A percentile compares a stretch with the other conserved stretches of the same genome.
phyloP scores from a whole-genome alignment of 441 rosid genomes.

The Brassica balearica region DNA sequence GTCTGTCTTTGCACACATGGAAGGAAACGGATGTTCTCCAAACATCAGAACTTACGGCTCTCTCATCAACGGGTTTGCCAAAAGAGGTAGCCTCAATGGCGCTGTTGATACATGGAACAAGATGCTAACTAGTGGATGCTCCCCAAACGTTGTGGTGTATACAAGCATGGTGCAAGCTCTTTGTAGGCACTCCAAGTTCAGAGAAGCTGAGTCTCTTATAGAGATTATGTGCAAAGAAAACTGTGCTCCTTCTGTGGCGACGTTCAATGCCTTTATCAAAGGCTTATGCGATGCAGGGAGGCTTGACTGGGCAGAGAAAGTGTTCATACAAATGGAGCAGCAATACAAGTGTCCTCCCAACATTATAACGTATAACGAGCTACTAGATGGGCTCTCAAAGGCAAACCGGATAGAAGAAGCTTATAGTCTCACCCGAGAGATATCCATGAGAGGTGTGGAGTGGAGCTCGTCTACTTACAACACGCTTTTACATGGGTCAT shows the following conservation, averaged over 20 bases:
- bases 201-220: constrained; percentile 66
- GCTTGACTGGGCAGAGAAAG: constrained; percentile 64
- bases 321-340: constrained; percentile 60
- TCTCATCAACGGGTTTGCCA: constrained; percentile 78
- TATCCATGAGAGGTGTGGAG: constrained; percentile 53
- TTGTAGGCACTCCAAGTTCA: constrained; percentile 67
- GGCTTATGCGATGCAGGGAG: constrained; percentile 71
- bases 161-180: constrained; percentile 85
- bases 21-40: constrained; percentile 55
- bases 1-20: constrained; percentile 63
- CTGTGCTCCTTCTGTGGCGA: constrained; percentile 69
- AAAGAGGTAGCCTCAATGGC: constrained; percentile 59
- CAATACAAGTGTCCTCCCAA: constrained; percentile 62
- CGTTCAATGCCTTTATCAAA: constrained; percentile 67
- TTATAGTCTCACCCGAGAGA: constrained; percentile 54
- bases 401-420: constrained; percentile 56
- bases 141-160: constrained; percentile 77
- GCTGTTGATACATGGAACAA: constrained; percentile 83
- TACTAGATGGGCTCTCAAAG: constrained; percentile 66
- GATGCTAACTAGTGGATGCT: constrained; percentile 71
- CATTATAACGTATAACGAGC: constrained; percentile 70
- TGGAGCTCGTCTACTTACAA: constrained; percentile 70
- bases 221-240: constrained; percentile 62
- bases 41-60: constrained; percentile 69
- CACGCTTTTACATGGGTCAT: constrained; percentile 68